phyloP scores from a whole-genome alignment of 768 basidiomycete species.

The Lyophyllum decastes region DNA sequence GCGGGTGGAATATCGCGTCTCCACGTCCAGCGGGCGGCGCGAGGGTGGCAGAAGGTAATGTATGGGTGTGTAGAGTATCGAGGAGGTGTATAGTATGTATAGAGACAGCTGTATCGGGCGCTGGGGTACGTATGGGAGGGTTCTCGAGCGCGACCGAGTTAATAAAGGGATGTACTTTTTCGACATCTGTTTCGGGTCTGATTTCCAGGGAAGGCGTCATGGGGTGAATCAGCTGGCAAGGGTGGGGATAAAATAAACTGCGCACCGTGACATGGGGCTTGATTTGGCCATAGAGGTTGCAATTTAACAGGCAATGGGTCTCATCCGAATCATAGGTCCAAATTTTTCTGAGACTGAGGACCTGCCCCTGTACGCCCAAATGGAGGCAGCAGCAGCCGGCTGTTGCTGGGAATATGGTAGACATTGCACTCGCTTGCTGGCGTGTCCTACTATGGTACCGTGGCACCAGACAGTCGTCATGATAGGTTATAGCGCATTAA shows the following conservation, averaged over 20 bases:
- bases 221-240: not conserved
- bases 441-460: not conserved
- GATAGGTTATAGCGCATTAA: constrained; percentile 2
- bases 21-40: not conserved
- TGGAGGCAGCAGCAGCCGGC: not conserved
- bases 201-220: not conserved
- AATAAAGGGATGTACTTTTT: not conserved
- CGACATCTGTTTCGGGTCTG: not conserved
- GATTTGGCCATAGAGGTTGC: not conserved
- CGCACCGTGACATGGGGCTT: not conserved
- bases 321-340: not conserved
- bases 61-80: not conserved
- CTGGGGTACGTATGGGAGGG: not conserved
- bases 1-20: not conserved
- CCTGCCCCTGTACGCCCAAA: not conserved
- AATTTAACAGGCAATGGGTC: not conserved
- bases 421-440: not conserved
- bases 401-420: not conserved
- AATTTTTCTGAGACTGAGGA: not conserved
- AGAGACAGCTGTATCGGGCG: not conserved
- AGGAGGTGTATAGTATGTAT: not conserved
- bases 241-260: not conserved
- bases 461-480: not conserved
- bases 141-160: not conserved
- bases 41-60: not conserved